phyloP scores from a whole-genome alignment of 495 filamentous ascomycete genomes.

The Penicillium waksmanii region DNA sequence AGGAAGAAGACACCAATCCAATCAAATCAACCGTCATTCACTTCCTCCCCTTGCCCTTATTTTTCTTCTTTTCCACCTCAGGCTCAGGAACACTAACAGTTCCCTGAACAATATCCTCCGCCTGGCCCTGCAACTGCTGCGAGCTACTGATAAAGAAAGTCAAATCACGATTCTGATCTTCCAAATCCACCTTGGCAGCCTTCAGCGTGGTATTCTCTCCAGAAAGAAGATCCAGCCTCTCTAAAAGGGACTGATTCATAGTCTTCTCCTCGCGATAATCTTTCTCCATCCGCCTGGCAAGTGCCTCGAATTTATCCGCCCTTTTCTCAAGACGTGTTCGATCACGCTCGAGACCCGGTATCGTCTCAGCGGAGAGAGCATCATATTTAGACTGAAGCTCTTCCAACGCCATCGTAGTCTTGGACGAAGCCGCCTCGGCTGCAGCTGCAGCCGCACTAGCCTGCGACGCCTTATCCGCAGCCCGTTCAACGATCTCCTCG shows the following conservation, averaged over 20 bases:
- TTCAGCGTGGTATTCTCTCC: constrained; percentile 58
- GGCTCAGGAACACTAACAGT: constrained; percentile 56
- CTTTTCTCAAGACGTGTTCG: constrained; percentile 66
- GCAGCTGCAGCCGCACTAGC: constrained; percentile 67
- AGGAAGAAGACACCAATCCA: background rate
- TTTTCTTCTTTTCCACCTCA: constrained; percentile 59
- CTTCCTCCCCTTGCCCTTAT: constrained; percentile 45
- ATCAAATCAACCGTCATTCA: constrained; percentile 3
- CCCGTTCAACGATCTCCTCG: constrained; percentile 88
- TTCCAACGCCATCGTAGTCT: constrained; percentile 54
- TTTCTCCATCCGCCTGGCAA: constrained; percentile 76
- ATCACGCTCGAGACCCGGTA: constrained; percentile 71
- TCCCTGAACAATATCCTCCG: constrained; percentile 62
- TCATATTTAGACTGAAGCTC: constrained; percentile 59
- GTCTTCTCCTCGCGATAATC: constrained; percentile 87
- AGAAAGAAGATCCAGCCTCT: constrained; percentile 70
- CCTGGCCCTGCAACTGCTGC: constrained; percentile 74
- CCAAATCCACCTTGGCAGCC: constrained; percentile 61
- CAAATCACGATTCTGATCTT: constrained; percentile 88
- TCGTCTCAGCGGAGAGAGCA: constrained; percentile 56
- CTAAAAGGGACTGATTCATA: constrained; percentile 77
- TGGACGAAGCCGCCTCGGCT: constrained; percentile 57
- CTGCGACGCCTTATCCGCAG: constrained; percentile 85
- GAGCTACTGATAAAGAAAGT: constrained; percentile 84
- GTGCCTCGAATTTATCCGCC: constrained; percentile 69